A percentile compares a stretch with the other conserved stretches of the same genome.
phyloP scores from a whole-genome alignment of 495 filamentous ascomycete species.

The Hypoxylon crocopeplum region DNA sequence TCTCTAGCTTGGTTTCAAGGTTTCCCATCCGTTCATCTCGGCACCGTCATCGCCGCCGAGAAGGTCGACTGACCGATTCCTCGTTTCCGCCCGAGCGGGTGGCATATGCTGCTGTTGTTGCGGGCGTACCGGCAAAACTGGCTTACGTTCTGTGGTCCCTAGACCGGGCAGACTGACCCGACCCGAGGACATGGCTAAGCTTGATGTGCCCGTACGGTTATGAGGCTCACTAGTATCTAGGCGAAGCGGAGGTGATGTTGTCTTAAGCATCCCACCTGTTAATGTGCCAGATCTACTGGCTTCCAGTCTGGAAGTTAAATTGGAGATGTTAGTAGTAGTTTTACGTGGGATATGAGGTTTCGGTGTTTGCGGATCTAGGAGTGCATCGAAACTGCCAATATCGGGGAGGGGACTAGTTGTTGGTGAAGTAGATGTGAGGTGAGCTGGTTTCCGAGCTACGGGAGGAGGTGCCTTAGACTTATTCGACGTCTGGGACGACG shows the following conservation, averaged over 20 bases:
- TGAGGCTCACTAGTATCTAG: conserved; percentile 4
- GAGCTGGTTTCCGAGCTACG: conserved; percentile 60
- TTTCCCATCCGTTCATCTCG: conserved; percentile 56
- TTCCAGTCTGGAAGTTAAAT: conserved; percentile 38
- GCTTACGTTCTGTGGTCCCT: conserved; percentile 27
- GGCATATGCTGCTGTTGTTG: conserved; percentile 36
- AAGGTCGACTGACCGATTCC: conserved; percentile 44
- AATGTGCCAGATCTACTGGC: conserved; percentile 29
- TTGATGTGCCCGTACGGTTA: conserved; percentile 1
- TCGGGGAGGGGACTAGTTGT: conserved; percentile 35
- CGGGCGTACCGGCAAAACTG: conserved; percentile 29
- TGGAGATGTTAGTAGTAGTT: conserved; percentile 32
- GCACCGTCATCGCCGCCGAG: conserved; percentile 45
- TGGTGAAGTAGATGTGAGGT: conserved; percentile 52
- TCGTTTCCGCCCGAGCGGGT: conserved; percentile 30
- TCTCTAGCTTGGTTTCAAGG: conserved; percentile 48
- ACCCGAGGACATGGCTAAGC: neutral
- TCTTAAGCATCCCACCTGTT: conserved; percentile 35
- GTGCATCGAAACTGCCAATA: conserved; percentile 3
- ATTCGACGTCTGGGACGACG: conserved; percentile 38
- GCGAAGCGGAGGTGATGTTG: conserved; percentile 4
- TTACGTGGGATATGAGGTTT: conserved; percentile 35
- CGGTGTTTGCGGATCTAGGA: conserved; percentile 21
- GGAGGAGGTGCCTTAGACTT: conserved; percentile 58
- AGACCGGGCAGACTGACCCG: conserved; percentile 36